Percentiles rank a stretch among this genome's conserved stretches.
These are phyloP conservation scores for Sclerotinia trifoliorum DNA, from an alignment of 2,329 filamentous ascomycete species.

Conservation along the genomic window DNA sequence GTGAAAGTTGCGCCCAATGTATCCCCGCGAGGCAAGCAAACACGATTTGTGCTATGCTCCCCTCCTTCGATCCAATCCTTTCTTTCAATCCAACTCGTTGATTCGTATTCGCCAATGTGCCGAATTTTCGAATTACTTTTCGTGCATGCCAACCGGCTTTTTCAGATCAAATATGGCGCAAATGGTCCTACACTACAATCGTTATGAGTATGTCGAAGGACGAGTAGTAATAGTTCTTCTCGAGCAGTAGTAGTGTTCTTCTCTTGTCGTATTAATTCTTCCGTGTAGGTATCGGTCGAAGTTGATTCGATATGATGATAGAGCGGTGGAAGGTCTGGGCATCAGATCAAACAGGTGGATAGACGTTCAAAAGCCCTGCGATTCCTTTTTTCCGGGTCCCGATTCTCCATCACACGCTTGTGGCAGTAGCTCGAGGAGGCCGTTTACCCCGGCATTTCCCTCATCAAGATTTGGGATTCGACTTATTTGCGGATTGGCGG, in stretches of 20 bases:
- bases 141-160: slow-evolving; percentile 11
- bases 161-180: slow-evolving; percentile 8
- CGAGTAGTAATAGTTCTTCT: not conserved
- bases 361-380: not conserved
- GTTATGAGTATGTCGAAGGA: not conserved
- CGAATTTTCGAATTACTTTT: slow-evolving; percentile 5
- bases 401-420: not conserved
- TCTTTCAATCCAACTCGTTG: not conserved
- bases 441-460: slow-evolving; percentile 12
- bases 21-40: slow-evolving; percentile 2
- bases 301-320: not conserved
- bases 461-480: not conserved
- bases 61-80: not conserved
- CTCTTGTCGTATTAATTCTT: not conserved
- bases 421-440: not conserved
- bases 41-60: not conserved
- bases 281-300: not conserved
- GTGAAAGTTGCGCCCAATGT: not conserved
- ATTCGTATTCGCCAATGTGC: slow-evolving; percentile 7
- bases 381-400: slow-evolving; percentile 3
- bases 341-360: not conserved
- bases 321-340: not conserved
- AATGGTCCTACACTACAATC: not conserved
- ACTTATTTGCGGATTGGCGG: slow-evolving; percentile 1
- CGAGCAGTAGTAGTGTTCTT: not conserved